Conservation (phyloP, 768 basidiomycete genomes). For the Leccinum pellstonianum region DNA sequence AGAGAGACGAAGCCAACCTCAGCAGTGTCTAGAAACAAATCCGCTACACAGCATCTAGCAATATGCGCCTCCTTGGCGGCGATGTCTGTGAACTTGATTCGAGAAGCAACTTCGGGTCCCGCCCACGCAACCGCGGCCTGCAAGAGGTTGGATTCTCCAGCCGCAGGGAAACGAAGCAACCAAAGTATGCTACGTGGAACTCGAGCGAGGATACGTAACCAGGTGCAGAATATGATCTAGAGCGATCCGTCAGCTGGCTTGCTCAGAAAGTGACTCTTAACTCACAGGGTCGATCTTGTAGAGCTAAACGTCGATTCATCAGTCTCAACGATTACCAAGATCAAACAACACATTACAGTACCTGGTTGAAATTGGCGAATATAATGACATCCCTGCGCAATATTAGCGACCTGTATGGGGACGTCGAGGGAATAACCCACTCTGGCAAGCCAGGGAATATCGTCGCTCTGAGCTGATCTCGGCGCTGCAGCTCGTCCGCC, state of each 20-base stretch:
- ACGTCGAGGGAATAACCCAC: conserved; percentile 26
- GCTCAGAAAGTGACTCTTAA: not conserved
- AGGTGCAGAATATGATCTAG: conserved; percentile 45
- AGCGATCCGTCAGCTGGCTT: conserved; percentile 6
- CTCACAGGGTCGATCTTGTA: conserved; percentile 47
- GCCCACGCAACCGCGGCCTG: conserved; percentile 45
- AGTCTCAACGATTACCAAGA: conserved; percentile 6
- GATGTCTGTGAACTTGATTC: conserved; percentile 49
- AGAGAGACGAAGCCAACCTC: conserved; percentile 35
- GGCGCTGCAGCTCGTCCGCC: conserved; percentile 39
- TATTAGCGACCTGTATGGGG: not conserved
- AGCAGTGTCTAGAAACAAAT: conserved; percentile 51
- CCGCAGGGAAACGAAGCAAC: conserved; percentile 49
- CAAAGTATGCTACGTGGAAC: conserved; percentile 50
- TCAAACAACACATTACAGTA: conserved; percentile 18
- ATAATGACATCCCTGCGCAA: conserved; percentile 40
- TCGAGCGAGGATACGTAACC: conserved; percentile 45
- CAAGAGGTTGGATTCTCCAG: conserved; percentile 45
- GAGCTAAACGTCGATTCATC: conserved; percentile 28
- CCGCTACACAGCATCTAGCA: conserved; percentile 44
- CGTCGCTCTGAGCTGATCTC: conserved; percentile 36
- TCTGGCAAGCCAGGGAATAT: conserved; percentile 46
- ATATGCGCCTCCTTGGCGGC: conserved; percentile 47
- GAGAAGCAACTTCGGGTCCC: conserved; percentile 43
- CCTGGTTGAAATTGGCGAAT: conserved; percentile 57